Base-by-base conservation (phyloP, 2,329 filamentous ascomycete genomes). In the Fonsecaea pedrosoi region DNA sequence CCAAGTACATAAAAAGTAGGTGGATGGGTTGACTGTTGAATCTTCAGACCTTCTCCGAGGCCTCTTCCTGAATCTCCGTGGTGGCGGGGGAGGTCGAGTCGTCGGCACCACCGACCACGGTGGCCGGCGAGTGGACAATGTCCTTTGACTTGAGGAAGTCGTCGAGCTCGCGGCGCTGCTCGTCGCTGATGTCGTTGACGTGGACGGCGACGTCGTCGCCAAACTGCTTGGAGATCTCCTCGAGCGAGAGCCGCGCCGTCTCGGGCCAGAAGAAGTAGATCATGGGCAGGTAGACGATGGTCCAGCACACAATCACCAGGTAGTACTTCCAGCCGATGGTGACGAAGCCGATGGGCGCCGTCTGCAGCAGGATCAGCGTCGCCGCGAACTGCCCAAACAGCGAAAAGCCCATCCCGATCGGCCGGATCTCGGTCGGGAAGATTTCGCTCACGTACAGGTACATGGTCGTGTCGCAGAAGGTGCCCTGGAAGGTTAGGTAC, bases 341-440 rank as follows among this genome's bases (percentile, higher is more conserved):
- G 71, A 73, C 70, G 61, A 80, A 78, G 2, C 76, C 78, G 7
- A 79, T 73, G 0, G 78, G 78, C 0, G 78, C 80, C 0, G 81
- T 83, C 70, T 85, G 80, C 0, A 85, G 75, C 0, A 84, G 77
- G 25, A 85, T 81, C 0, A 85, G 75, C 0, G 82, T 84, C 0
- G 82, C 78, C 1, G 81, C 79, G 67, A 83, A 83, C 66, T 83
- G 82, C 3, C 82, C 83, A 60, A 85, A 84, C 1, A 85, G 68
- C 0, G 81, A 83, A 72, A 84, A 83, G 0, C 81, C 83, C 77
- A 84, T 84, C 8, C 83, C 83, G 38, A 84, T 85, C 0, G 82
- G 79, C 2, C 83, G 78, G 35, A 85, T 82, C 61, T 84, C 81
- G 0, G 75, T 82, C 4, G 79, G 81, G 72, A 81, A 82, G 21